These are phyloP conservation scores for Aspergillus nidulans DNA, from an alignment of 495 filamentous ascomycete genomes.

Conservation along the genomic window DNA sequence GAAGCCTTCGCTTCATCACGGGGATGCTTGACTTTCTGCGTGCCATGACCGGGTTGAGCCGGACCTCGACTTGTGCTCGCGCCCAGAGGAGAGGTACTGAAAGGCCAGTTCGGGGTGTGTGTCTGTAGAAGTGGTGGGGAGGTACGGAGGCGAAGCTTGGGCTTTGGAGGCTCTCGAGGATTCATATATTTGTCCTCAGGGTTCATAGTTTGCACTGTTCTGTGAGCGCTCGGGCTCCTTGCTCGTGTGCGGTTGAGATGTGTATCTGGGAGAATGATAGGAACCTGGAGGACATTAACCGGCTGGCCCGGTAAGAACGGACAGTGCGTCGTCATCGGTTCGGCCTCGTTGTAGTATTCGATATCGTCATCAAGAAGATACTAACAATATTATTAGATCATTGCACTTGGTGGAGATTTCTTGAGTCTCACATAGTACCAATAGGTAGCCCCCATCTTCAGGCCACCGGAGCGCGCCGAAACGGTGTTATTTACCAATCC, in stretches of 20 bases:
- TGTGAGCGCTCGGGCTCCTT: constrained; percentile 33
- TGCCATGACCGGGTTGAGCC: constrained; percentile 37
- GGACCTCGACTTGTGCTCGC: constrained; percentile 24
- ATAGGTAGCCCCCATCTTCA: constrained; percentile 90
- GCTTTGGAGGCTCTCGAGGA: constrained; percentile 58
- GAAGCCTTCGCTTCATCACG: constrained; percentile 24
- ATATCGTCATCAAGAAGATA: constrained; percentile 73
- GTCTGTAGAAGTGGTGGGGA: constrained; percentile 49
- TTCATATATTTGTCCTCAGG: constrained; percentile 70
- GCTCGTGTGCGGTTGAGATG: constrained; percentile 33
- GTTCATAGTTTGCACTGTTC: constrained; percentile 65
- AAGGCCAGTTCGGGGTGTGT: constrained; percentile 22
- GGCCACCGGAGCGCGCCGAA: constrained; percentile 64
- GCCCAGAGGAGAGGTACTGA: constrained; percentile 24
- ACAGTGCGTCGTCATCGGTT: constrained; percentile 72
- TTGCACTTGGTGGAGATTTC: neutral
- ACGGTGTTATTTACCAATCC: constrained; percentile 52
- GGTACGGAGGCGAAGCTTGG: constrained; percentile 49
- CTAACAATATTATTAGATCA: constrained; percentile 38
- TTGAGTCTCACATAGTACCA: constrained; percentile 77
- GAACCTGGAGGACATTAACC: constrained; percentile 78
- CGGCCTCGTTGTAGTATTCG: constrained; percentile 65
- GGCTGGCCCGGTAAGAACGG: constrained; percentile 82
- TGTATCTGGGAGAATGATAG: constrained; percentile 56
- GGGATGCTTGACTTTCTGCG: constrained; percentile 12